Conservation (phyloP, 352 stramenopile genomes). For the Phytophthora boehmeriae region DNA sequence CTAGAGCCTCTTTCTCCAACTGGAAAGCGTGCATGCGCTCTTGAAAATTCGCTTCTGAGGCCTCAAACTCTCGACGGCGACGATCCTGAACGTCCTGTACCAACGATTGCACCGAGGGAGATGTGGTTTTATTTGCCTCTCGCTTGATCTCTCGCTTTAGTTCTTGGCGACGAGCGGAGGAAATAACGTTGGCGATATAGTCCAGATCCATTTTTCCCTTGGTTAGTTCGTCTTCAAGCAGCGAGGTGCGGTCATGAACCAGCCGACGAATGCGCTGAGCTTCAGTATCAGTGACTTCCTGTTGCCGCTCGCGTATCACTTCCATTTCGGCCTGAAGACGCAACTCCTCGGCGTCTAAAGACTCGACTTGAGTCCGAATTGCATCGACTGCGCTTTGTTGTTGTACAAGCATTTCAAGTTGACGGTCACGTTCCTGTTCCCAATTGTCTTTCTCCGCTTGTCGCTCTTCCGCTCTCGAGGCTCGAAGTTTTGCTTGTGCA, state of each 20-base stretch:
- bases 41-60: slow-evolving; percentile 34
- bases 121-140: slow-evolving; percentile 1
- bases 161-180: slow-evolving; percentile 13
- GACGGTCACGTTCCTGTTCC: slow-evolving; percentile 42
- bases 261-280: slow-evolving; percentile 46
- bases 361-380: slow-evolving; percentile 26
- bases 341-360: slow-evolving; percentile 47
- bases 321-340: slow-evolving; percentile 52
- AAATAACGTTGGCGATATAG: slow-evolving; percentile 49
- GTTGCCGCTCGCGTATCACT: slow-evolving; percentile 50
- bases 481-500: slow-evolving; percentile 17
- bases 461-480: slow-evolving; percentile 18
- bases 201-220: slow-evolving; percentile 56
- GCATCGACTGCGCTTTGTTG: slow-evolving; percentile 25
- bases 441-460: slow-evolving; percentile 37
- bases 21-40: slow-evolving; percentile 48
- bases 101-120: slow-evolving; percentile 28
- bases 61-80: slow-evolving; percentile 39
- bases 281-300: slow-evolving; percentile 42
- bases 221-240: slow-evolving; percentile 52
- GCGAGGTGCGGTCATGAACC: slow-evolving; percentile 45
- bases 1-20: slow-evolving; percentile 40
- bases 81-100: slow-evolving; percentile 44
- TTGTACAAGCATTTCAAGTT: slow-evolving; percentile 40
- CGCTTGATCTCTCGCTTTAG: slow-evolving; percentile 9